Conservation (phyloP, 306 rosid species). For the Boehmeria nivea region DNA sequence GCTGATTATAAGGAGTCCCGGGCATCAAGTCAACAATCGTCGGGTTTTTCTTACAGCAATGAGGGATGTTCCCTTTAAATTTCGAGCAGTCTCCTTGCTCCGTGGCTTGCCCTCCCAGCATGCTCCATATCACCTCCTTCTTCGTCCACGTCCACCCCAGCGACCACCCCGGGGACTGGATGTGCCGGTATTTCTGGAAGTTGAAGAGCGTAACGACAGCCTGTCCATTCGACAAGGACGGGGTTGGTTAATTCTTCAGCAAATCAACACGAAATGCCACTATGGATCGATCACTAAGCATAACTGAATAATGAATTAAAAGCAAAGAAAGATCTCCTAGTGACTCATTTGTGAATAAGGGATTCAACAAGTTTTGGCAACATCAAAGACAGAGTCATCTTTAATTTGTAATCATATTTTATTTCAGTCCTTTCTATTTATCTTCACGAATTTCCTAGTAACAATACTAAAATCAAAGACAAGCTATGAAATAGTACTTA, state of each 20-base stretch:
- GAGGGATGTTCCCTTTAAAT: slow-evolving; percentile 47
- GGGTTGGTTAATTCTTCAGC: too few relatives aligned
- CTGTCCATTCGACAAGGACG: slow-evolving; percentile 47
- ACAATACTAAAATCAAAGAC: neutral
- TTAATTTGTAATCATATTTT: too few relatives aligned
- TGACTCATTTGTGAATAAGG: too few relatives aligned
- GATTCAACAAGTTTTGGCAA: too few relatives aligned
- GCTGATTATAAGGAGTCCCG: slow-evolving; percentile 79
- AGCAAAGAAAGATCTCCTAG: too few relatives aligned
- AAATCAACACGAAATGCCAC: too few relatives aligned
- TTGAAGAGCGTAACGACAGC: slow-evolving; percentile 67
- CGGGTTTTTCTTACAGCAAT: slow-evolving; percentile 73
- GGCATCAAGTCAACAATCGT: slow-evolving; percentile 71
- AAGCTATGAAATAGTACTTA: too few relatives aligned
- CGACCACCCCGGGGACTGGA: slow-evolving; percentile 75
- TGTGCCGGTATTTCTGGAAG: slow-evolving; percentile 78
- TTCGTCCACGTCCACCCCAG: slow-evolving; percentile 85
- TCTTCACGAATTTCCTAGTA: neutral
- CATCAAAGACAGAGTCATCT: too few relatives aligned
- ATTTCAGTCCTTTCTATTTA: too few relatives aligned
- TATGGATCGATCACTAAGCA: too few relatives aligned
- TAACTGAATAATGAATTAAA: too few relatives aligned
- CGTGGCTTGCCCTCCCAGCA: slow-evolving; percentile 70
- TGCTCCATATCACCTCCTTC: slow-evolving; percentile 81
- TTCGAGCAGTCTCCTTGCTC: slow-evolving; percentile 93